Evolutionary conservation across 306 rosid species (phyloP).

Genomic region (Argentina anserina): DNA sequence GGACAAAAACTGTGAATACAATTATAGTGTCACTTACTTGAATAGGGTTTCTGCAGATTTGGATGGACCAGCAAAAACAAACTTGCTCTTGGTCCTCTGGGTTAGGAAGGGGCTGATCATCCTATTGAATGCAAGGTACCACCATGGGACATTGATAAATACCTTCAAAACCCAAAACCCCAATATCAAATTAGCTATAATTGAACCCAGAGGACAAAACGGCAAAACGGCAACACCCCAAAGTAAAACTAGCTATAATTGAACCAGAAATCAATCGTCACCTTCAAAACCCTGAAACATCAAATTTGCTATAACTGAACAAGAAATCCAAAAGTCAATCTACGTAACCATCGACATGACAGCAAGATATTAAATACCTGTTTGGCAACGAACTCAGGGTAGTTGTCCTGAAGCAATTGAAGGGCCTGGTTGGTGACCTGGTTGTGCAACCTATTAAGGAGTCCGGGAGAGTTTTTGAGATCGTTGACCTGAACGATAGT

Average conservation of each 20-base stretch:
- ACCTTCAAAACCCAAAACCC: slow-evolving; percentile 14
- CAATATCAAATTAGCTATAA: neutral
- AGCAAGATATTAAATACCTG: slow-evolving; percentile 30
- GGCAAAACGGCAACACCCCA: neutral
- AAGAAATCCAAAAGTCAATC: neutral
- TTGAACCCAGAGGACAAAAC: neutral
- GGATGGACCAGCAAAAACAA: slow-evolving; percentile 80
- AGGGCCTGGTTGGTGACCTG: slow-evolving; percentile 47
- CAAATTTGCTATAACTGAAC: neutral
- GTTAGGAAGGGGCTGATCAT: slow-evolving; percentile 56
- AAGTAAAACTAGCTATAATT: neutral
- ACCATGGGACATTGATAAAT: slow-evolving; percentile 59
- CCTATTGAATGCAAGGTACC: slow-evolving; percentile 50
- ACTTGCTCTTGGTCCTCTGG: slow-evolving; percentile 77
- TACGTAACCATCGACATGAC: neutral
- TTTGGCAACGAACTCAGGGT: slow-evolving; percentile 57
- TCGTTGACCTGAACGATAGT: slow-evolving; percentile 57
- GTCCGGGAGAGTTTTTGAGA: slow-evolving; percentile 44
- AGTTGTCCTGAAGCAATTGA: slow-evolving; percentile 52
- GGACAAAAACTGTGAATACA: neutral
- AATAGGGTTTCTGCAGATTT: slow-evolving; percentile 76
- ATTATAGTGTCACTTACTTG: slow-evolving; percentile 31
- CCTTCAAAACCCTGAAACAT: neutral
- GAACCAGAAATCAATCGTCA: neutral
- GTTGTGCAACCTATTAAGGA: slow-evolving; percentile 40